Percentiles rank a stretch among this genome's conserved stretches.
phyloP scores from a whole-genome alignment of 768 basidiomycete genomes.

The Termitomyces sp. region DNA sequence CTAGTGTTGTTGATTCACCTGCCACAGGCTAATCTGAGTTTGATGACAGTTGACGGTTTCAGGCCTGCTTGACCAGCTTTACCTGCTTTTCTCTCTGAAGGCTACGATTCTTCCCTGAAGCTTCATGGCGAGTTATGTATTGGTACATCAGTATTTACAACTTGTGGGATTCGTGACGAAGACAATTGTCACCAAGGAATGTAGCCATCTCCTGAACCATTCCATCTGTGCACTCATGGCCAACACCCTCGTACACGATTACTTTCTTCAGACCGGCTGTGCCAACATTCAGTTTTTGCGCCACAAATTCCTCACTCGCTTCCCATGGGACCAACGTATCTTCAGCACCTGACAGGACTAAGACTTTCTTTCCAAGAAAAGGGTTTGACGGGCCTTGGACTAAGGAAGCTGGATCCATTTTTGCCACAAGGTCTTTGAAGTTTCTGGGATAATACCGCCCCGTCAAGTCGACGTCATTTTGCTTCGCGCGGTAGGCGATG shows the following conservation, averaged over 20 bases:
- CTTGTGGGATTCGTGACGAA: constrained; percentile 6
- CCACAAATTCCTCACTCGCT: constrained; percentile 54
- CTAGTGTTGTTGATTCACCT: too few relatives aligned
- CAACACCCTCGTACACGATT: constrained; percentile 49
- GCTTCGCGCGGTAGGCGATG: constrained; percentile 52
- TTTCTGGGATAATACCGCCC: constrained; percentile 58
- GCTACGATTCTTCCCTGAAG: too few relatives aligned
- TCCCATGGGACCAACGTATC: constrained; percentile 69
- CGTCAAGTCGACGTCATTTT: constrained; percentile 34
- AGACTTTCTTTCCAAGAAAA: constrained; percentile 68
- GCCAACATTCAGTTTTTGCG: constrained; percentile 47
- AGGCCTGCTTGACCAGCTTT: too few relatives aligned
- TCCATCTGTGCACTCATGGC: constrained; percentile 56
- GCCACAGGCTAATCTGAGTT: too few relatives aligned
- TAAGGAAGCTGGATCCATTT: constrained; percentile 45
- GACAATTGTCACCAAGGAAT: constrained; percentile 25
- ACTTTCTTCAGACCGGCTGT: constrained; percentile 51
- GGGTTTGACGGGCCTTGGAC: constrained; percentile 42
- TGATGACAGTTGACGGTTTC: too few relatives aligned
- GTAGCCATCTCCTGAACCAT: constrained; percentile 52
- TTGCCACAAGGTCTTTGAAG: constrained; percentile 43
- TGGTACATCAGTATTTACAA: not conserved
- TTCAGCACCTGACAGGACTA: constrained; percentile 63
- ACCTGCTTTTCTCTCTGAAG: too few relatives aligned
- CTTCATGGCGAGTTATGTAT: too few relatives aligned